These are phyloP conservation scores for Fragaria nilgerrensis DNA, from an alignment of 306 rosid species.

Conservation along the genomic window DNA sequence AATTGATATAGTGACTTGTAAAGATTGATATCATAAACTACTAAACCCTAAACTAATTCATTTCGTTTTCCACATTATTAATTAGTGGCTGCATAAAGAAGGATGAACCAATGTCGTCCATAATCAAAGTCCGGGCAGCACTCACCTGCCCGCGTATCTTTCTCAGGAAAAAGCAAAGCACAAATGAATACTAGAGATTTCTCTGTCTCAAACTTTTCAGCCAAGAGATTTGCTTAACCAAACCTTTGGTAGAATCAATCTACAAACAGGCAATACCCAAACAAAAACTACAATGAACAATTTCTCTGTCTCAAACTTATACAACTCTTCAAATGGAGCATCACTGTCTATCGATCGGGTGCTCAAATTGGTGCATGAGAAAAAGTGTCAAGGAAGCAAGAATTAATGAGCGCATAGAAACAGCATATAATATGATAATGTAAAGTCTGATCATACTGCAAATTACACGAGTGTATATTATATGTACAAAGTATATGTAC, in stretches of 20 bases:
- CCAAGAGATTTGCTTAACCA: constrained; percentile 21
- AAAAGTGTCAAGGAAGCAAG: background rate
- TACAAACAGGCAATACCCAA: background rate
- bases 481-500: constrained; percentile 44
- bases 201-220: constrained; percentile 26
- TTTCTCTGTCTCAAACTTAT: too few relatives aligned
- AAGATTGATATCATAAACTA: too few relatives aligned
- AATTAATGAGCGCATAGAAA: background rate
- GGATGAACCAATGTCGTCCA: background rate
- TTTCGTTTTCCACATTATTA: too few relatives aligned
- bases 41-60: too few relatives aligned
- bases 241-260: background rate
- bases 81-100: background rate
- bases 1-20: too few relatives aligned
- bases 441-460: constrained; percentile 10
- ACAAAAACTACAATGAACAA: too few relatives aligned
- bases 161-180: constrained; percentile 36
- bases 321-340: background rate
- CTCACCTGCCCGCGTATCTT: constrained; percentile 30
- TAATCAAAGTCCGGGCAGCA: constrained; percentile 28
- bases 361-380: background rate
- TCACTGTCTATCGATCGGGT: background rate
- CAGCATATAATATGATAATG: background rate
- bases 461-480: constrained; percentile 18
- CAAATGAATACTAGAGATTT: constrained; percentile 9